Percentiles rank a stretch among this genome's conserved stretches.
These are phyloP conservation scores for Ceratobasidium sp. DNA, from an alignment of 1,284 basidiomycete genomes.

Conservation along the genomic window DNA sequence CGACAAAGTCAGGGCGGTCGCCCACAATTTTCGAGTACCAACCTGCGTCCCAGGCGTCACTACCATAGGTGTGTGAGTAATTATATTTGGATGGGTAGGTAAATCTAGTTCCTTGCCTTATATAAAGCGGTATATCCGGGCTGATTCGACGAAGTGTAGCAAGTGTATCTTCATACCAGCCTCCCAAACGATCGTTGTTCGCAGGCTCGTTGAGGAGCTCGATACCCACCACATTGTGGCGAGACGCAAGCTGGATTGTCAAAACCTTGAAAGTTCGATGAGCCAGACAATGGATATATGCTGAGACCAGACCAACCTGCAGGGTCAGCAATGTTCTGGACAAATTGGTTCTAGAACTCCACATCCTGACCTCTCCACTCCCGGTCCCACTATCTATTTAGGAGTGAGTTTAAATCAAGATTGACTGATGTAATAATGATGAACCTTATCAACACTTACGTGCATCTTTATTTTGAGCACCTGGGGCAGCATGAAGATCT, in stretches of 20 bases:
- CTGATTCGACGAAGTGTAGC: constrained; percentile 62
- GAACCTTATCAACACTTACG: background rate
- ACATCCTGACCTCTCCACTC: constrained; percentile 53
- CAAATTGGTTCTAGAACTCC: constrained; percentile 58
- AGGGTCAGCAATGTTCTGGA: constrained; percentile 61
- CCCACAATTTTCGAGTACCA: constrained; percentile 67
- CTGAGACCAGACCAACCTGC: constrained; percentile 49
- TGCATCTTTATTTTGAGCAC: constrained; percentile 71
- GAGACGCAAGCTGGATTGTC: constrained; percentile 53
- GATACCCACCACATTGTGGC: constrained; percentile 76
- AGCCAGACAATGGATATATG: constrained; percentile 33
- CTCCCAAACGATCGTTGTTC: constrained; percentile 59
- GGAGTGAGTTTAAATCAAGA: constrained; percentile 51
- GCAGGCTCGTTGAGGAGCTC: constrained; percentile 87
- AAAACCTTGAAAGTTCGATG: constrained; percentile 54
- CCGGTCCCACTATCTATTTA: constrained; percentile 60
- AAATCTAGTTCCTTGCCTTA: constrained; percentile 51
- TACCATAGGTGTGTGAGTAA: background rate
- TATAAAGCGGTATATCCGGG: constrained; percentile 67
- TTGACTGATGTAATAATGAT: background rate
- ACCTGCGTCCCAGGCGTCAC: constrained; percentile 79
- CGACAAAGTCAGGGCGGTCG: constrained; percentile 58
- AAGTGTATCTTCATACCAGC: constrained; percentile 72
- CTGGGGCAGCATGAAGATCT: constrained; percentile 78
- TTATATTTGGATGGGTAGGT: background rate